Base-by-base conservation (phyloP, 2,329 filamentous ascomycete genomes). In the Annulohypoxylon truncatum region DNA sequence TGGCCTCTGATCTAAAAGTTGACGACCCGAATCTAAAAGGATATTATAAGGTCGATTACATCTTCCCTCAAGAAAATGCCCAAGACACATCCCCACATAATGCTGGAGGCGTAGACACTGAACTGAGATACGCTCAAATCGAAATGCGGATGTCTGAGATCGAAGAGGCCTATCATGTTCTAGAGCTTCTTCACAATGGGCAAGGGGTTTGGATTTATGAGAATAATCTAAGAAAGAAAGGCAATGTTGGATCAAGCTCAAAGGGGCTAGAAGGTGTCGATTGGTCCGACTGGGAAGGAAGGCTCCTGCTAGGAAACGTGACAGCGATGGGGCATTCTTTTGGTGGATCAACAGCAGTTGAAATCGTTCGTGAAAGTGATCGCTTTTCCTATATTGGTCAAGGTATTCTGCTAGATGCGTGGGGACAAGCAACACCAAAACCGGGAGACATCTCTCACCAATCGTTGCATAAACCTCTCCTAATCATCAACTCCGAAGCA, bases 261-360 rank as follows among this genome's bases (percentile, higher is more conserved):
- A 79, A 84, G 46, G 89, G 88, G 0, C 79, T 91, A 0, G 78
- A 83, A 2, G 87, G 86, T 0, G 74, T 85, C 33, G 69, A 82
- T 55, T 92, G 88, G 89, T 67, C 75, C 0, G 76, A 79, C 8
- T 91, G 89, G 89, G 82, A 82, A 62, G 79, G 80, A 2, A 79
- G 85, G 2, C 84, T 91, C 64, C 82, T 86, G 58, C 77, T 87
- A 3, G 77, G 84, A 26, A 82, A 86, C 51, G 84, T 89, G 15
- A 91, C 88, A 0, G 82, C 86, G 63, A 85, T 89, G 70, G 89
- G 89, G 0, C 89, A 92, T 73, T 90, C 87, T 1, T 91, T 92
- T 69, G 89, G 89, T 15, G 89, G 87, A 2, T 89, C 89, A 7
- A 90, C 89, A 0, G 83, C 85, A 0, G 82, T 89, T 1, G 87